These are phyloP conservation scores for Cordyceps sp. DNA, from an alignment of 2,329 filamentous ascomycete genomes.

Conservation along the genomic window DNA sequence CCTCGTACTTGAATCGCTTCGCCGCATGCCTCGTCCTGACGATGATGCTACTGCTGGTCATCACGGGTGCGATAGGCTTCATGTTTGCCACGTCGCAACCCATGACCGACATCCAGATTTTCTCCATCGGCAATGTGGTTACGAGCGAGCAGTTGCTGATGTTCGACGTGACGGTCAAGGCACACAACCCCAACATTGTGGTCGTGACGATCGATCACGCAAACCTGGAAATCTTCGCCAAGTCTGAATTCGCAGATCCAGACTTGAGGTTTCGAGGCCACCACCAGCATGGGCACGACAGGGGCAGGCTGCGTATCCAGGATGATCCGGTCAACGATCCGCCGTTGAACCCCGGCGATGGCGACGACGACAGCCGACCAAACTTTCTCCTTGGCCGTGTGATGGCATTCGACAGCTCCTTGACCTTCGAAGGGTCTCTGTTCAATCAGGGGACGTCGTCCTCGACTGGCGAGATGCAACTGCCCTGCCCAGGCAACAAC, in stretches of 20 bases:
- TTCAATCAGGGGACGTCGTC: conserved; percentile 56
- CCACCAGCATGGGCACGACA: conserved; percentile 11
- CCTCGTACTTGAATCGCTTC: conserved; percentile 52
- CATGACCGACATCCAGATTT: conserved; percentile 59
- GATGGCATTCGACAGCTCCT: conserved; percentile 67
- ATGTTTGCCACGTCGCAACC: conserved; percentile 86
- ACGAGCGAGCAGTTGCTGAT: conserved; percentile 92
- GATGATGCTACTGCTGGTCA: conserved; percentile 62
- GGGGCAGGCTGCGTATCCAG: conserved; percentile 9
- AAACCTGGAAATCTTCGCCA: conserved; percentile 87
- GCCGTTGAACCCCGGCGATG: conserved; percentile 34
- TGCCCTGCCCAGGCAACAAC: conserved; percentile 71
- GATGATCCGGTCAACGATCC: conserved; percentile 20
- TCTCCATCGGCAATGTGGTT: conserved; percentile 74
- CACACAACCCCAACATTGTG: conserved; percentile 85
- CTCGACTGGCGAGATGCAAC: conserved; percentile 69
- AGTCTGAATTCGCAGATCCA: conserved; percentile 72
- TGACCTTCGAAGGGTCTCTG: conserved; percentile 81
- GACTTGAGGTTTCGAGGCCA: conserved; percentile 43
- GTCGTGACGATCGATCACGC: conserved; percentile 73
- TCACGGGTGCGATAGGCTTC: conserved; percentile 75
- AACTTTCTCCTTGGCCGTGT: conserved; percentile 90
- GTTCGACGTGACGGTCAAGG: conserved; percentile 76
- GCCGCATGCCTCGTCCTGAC: conserved; percentile 79
- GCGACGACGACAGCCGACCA: conserved; percentile 42